Base-by-base conservation (phyloP, 1,284 basidiomycete genomes). In the Neonothopanus nambi region DNA sequence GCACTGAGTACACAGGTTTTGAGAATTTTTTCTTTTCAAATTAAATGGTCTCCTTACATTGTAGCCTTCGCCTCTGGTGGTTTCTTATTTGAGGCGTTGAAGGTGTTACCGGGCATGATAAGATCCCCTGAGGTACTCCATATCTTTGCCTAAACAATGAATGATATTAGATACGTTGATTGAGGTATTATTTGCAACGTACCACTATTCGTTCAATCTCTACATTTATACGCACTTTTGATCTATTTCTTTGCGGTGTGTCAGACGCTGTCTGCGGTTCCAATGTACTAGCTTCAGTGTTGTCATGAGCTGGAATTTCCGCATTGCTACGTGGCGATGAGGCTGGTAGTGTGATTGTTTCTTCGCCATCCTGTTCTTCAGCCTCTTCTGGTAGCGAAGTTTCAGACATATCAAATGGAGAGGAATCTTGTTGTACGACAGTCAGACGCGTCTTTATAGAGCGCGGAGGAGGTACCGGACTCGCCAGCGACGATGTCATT, bases 91-190 rank as follows among this genome's bases (percentile, higher is more conserved):
- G 69, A 61, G 3, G 63, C 60, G 51, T 74, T 65, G 60, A 74
- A 80, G n/a, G 68, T 63, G 60, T 80, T 71, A 7, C 80, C 78
- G 17, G 82, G 81, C 72, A 81, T 78, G 30, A 90, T 74, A 39
- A 82, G 69, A 43, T 89, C 86, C 28, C 83, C 80, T 8, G 84
- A 71, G 5, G 83, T 80, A 12, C 70, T 59, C 87, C 87, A 89
- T 60, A 90, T 84, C 62, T 82, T 88, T 33, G 75, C 64, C 88
- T 90, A 57, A 11, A 43, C 48, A 40, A 18, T 23, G 6, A 26
- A 53, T 49, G 35, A n/a, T 33, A 33, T 28, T 28, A 51, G 21
- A 33, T 21, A 30, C 12, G 23, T 41, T 47, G 5, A 45, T 12
- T 12, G 7, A 26, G 28, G 8, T 18, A 17, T 48, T 20, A 42